These are phyloP conservation scores for Mortierella sp. DNA, from an alignment of 371 early-diverging fungal species.

Conservation along the genomic window DNA sequence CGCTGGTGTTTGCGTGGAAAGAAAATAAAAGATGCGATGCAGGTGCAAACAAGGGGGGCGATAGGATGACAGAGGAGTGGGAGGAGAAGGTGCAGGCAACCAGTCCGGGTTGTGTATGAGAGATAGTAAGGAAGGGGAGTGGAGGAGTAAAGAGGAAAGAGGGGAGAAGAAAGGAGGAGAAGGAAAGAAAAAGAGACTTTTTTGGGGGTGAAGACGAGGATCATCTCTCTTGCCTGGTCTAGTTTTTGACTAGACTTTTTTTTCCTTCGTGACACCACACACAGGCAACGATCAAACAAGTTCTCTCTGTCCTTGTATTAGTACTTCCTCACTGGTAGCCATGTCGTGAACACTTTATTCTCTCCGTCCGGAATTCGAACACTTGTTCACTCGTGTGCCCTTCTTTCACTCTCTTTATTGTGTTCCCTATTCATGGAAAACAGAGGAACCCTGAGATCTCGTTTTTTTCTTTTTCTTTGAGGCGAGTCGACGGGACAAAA, in stretches of 20 bases:
- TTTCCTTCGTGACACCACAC: neutral
- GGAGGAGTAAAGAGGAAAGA: neutral
- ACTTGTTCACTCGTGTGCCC: too few species aligned
- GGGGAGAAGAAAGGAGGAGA: neutral
- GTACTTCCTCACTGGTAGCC: too few species aligned
- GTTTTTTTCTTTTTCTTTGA: neutral
- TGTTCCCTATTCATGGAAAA: neutral
- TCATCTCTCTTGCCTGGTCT: neutral
- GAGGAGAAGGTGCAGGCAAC: neutral
- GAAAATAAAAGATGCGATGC: neutral
- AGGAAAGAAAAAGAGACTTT: neutral
- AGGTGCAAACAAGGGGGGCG: neutral
- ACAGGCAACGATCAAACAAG: neutral
- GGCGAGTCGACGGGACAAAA: neutral
- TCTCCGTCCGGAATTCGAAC: too few species aligned
- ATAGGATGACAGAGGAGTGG: neutral
- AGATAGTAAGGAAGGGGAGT: neutral
- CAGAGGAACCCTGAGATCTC: neutral
- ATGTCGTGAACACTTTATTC: too few species aligned
- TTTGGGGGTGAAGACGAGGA: neutral
- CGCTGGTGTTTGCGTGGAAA: neutral
- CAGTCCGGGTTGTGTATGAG: neutral
- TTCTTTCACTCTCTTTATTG: neutral
- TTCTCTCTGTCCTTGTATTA: too few species aligned
- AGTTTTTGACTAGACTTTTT: neutral